Base-by-base conservation (phyloP, 2,329 filamentous ascomycete species). In the Trichoderma citrinoviride region DNA sequence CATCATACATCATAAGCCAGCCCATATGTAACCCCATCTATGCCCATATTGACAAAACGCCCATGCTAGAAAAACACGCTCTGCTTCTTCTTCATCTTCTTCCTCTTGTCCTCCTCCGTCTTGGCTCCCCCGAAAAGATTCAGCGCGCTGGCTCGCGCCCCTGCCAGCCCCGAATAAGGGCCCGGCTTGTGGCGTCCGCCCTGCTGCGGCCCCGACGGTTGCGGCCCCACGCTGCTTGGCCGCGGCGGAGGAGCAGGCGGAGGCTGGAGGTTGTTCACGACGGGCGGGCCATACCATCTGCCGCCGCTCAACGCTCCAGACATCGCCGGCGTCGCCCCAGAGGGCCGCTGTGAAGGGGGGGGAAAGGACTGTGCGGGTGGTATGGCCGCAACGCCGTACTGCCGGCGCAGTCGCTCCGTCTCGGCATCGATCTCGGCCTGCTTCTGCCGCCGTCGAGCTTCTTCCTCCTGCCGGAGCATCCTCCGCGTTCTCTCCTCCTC, bases 391-490 rank as follows among this genome's bases (percentile, higher is more conserved):
- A 86, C 80, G 54, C 90, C 90, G 70, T 91, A 93, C 70, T 89
- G 76, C 69, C 81, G 85, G 23, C 86, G 81, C 41, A 99, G 80
- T 1, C 93, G 84, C 74, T 95, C 92, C 0, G 95, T 98, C 78
- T 99, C 94, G 67, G 83, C 84, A 21, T 93, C 88, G 1, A 93
- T 79, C 69, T 85, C 85, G 10, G 82, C 84, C 37, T 88, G 83
- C 65, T 81, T 80, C 37, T 77, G 77, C 27, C 77, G 82, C 7
- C 68, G 71, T 0, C 80, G 82, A 70, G 90, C 87, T 64, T 82
- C 83, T 27, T 89, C 86, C 72, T 93, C 90, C 49, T 83, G 80
- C 55, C 89, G 84, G 5, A 90, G 81, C 82, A 90, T 88, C 71
- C 82, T 83, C 71, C 87, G 84, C 61, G 90, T 85, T 46, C 86